Evolutionary conservation across 306 rosid genomes (phyloP).

Genomic region (Glycyrrhiza uralensis): DNA sequence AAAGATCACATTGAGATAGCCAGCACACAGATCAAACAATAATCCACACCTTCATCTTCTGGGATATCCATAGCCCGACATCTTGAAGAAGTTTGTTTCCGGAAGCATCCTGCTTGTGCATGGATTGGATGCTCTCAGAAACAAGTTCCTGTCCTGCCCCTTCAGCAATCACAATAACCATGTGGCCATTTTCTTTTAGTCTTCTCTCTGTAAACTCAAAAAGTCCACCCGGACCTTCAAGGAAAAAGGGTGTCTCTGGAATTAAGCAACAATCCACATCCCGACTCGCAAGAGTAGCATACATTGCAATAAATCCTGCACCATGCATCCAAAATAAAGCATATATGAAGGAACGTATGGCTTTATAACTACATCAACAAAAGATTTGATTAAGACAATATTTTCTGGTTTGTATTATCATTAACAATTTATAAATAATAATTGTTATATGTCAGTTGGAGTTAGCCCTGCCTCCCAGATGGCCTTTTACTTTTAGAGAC

Average conservation of each 20-base stretch:
- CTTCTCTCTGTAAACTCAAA: slow-evolving; percentile 68
- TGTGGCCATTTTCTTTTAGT: slow-evolving; percentile 82
- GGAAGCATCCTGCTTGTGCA: slow-evolving; percentile 72
- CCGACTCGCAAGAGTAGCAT: slow-evolving; percentile 96
- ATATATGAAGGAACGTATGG: background rate
- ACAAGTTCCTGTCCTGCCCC: slow-evolving; percentile 94
- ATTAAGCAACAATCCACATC: slow-evolving; percentile 97
- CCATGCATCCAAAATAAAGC: slow-evolving; percentile 10
- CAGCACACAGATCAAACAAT: background rate
- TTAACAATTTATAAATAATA: background rate
- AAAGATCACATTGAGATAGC: background rate
- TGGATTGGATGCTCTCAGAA: slow-evolving; percentile 50
- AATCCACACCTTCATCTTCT: slow-evolving; percentile 68
- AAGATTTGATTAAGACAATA: background rate
- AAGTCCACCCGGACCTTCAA: slow-evolving; percentile 94
- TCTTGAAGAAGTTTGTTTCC: slow-evolving; percentile 96
- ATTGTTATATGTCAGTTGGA: background rate
- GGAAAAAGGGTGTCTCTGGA: slow-evolving; percentile 90
- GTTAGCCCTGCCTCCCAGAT: background rate
- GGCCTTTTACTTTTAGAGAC: background rate
- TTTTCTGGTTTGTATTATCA: background rate
- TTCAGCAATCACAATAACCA: slow-evolving; percentile 95
- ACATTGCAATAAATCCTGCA: slow-evolving; percentile 92
- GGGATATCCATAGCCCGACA: slow-evolving; percentile 91
- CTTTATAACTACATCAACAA: background rate